phyloP scores from a whole-genome alignment of 2,329 filamentous ascomycete genomes.

The Fusarium guadeloupense region DNA sequence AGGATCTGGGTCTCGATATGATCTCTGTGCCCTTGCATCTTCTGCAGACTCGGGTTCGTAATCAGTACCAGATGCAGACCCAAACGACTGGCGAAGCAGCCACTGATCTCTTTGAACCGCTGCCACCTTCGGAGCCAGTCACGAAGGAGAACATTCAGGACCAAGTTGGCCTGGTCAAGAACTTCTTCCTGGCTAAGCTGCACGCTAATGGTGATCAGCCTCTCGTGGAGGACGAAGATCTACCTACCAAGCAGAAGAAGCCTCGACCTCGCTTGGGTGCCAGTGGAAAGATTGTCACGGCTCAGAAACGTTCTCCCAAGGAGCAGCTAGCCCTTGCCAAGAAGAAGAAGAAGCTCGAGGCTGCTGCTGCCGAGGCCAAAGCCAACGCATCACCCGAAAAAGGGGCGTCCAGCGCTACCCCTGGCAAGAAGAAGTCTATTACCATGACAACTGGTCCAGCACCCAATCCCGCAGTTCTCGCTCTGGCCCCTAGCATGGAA shows the following conservation, averaged over 20 bases:
- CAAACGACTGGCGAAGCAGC: slow-evolving; percentile 67
- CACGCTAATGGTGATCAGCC: slow-evolving; percentile 83
- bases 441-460: slow-evolving; percentile 49
- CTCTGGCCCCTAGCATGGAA: slow-evolving; percentile 63
- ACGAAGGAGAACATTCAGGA: slow-evolving; percentile 79
- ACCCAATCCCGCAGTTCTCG: slow-evolving; percentile 52
- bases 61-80: slow-evolving; percentile 80
- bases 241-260: slow-evolving; percentile 89
- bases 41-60: slow-evolving; percentile 89
- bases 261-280: slow-evolving; percentile 71
- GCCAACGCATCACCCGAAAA: slow-evolving; percentile 51
- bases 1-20: slow-evolving; percentile 86
- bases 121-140: slow-evolving; percentile 78
- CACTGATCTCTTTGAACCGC: slow-evolving; percentile 71
- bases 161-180: slow-evolving; percentile 87
- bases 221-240: slow-evolving; percentile 91
- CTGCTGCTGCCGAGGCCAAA: slow-evolving; percentile 61
- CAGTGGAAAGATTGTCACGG: slow-evolving; percentile 86
- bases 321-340: slow-evolving; percentile 86
- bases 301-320: slow-evolving; percentile 82
- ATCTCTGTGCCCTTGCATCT: slow-evolving; percentile 94
- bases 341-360: slow-evolving; percentile 85
- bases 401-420: slow-evolving; percentile 51
- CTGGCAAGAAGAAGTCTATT: slow-evolving; percentile 63
- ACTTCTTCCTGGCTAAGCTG: slow-evolving; percentile 91